These are phyloP conservation scores for Annulohypoxylon bovei DNA, from an alignment of 495 filamentous ascomycete genomes.

Conservation along the genomic window DNA sequence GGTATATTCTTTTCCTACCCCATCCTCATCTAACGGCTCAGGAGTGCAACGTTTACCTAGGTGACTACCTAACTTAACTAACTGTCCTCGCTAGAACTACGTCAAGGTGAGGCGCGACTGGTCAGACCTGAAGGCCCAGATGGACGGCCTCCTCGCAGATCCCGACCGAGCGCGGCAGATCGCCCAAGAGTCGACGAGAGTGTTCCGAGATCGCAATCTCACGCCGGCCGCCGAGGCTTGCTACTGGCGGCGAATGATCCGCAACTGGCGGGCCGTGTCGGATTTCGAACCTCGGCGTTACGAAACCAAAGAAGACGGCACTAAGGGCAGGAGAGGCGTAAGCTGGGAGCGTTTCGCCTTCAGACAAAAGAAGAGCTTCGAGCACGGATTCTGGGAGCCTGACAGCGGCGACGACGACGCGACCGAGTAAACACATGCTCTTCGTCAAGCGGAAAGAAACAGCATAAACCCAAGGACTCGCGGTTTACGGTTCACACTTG, in stretches of 20 bases:
- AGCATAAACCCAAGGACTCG: too few species aligned
- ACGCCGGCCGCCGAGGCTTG: constrained; percentile 60
- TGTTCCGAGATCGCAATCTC: constrained; percentile 56
- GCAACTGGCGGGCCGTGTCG: constrained; percentile 57
- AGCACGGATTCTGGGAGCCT: constrained; percentile 37
- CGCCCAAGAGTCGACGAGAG: constrained; percentile 61
- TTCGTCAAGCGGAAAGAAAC: background rate
- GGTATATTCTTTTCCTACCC: constrained; percentile 6
- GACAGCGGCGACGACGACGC: constrained; percentile 11
- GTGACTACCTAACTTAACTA: background rate
- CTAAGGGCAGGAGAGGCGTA: constrained; percentile 28
- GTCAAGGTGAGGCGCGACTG: constrained; percentile 61
- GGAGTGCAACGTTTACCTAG: background rate
- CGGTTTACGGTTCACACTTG: too few species aligned
- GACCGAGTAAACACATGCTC: constrained; percentile 3
- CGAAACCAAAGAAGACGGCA: constrained; percentile 29
- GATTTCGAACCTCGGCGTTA: constrained; percentile 39
- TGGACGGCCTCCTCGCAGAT: constrained; percentile 53
- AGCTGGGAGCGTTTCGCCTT: constrained; percentile 42
- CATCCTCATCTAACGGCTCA: background rate
- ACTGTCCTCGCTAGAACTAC: constrained; percentile 65
- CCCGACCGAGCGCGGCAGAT: constrained; percentile 58
- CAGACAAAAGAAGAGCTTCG: constrained; percentile 33
- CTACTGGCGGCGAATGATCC: constrained; percentile 61
- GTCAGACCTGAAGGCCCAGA: constrained; percentile 58